Evolutionary conservation across 352 stramenopile species (phyloP).

Genomic region (Pythium diclinum): DNA sequence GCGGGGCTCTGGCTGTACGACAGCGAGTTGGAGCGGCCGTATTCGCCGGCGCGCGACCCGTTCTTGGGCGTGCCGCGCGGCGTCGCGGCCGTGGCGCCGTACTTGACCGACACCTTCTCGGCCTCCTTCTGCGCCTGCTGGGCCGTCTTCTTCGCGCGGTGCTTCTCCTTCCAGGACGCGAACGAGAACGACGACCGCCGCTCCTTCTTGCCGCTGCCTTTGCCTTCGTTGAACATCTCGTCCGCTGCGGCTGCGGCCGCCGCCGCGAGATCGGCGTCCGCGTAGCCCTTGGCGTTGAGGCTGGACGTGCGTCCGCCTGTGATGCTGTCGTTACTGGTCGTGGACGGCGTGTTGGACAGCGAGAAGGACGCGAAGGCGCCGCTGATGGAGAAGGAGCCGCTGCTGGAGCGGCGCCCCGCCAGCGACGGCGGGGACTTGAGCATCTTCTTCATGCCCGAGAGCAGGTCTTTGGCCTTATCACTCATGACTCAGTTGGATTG

Average conservation of each 20-base stretch:
- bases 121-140: constrained; percentile 25
- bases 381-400: constrained; percentile 47
- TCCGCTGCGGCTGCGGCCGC: constrained; percentile 24
- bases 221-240: constrained; percentile 21
- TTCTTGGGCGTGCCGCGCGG: neutral
- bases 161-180: constrained; percentile 29
- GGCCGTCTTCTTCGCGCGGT: constrained; percentile 27
- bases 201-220: constrained; percentile 22
- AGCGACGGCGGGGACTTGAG: constrained; percentile 43
- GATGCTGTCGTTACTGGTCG: constrained; percentile 8
- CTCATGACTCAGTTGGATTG: constrained; percentile 32
- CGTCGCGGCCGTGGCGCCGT: constrained; percentile 22
- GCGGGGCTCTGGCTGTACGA: constrained; percentile 13
- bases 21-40: constrained; percentile 19
- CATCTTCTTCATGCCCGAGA: constrained; percentile 82
- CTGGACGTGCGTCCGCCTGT: constrained; percentile 13
- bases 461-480: constrained; percentile 76
- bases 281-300: constrained; percentile 22
- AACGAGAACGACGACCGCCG: constrained; percentile 32
- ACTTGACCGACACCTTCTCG: constrained; percentile 20
- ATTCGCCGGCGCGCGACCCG: constrained; percentile 6
- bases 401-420: constrained; percentile 34
- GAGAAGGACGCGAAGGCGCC: constrained; percentile 24
- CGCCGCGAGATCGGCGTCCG: constrained; percentile 22
- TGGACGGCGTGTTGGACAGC: constrained; percentile 16